Evolutionary conservation across 768 basidiomycete genomes (phyloP).

Genomic region (Hygrocybe coccinea): DNA sequence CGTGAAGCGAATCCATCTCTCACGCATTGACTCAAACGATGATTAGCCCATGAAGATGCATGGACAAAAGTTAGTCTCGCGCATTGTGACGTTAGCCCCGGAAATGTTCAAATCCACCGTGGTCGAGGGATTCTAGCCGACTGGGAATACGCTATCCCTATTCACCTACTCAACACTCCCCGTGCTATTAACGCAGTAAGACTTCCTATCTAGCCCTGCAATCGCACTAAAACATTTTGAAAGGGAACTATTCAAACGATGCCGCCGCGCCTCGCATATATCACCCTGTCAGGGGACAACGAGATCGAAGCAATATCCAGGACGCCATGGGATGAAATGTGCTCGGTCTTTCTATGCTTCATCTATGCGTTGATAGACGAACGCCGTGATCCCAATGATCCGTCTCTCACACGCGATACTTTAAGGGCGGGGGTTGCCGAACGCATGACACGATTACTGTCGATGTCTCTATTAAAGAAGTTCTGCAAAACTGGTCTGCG

Average conservation of each 20-base stretch:
- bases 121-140: constrained; percentile 4
- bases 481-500: background rate
- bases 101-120: constrained; percentile 7
- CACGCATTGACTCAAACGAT: too few relatives aligned
- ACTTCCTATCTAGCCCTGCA: background rate
- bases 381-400: background rate
- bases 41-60: constrained; percentile 7
- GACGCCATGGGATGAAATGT: constrained; percentile 8
- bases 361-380: constrained; percentile 1
- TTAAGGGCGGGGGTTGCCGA: background rate
- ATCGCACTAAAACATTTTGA: background rate
- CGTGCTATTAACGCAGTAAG: constrained; percentile 4
- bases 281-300: background rate
- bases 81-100: constrained; percentile 9
- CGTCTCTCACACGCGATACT: background rate
- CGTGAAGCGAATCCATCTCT: background rate
- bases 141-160: constrained; percentile 1
- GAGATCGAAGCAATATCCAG: background rate
- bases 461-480: too few relatives aligned
- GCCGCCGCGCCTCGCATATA: constrained; percentile 6
- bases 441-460: too few relatives aligned
- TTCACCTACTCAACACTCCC: background rate
- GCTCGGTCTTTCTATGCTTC: constrained; percentile 8
- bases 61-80: constrained; percentile 1
- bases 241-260: constrained; percentile 4